These are phyloP conservation scores for Syzygium jambos DNA, from an alignment of 345 rosid species.

Conservation along the genomic window DNA sequence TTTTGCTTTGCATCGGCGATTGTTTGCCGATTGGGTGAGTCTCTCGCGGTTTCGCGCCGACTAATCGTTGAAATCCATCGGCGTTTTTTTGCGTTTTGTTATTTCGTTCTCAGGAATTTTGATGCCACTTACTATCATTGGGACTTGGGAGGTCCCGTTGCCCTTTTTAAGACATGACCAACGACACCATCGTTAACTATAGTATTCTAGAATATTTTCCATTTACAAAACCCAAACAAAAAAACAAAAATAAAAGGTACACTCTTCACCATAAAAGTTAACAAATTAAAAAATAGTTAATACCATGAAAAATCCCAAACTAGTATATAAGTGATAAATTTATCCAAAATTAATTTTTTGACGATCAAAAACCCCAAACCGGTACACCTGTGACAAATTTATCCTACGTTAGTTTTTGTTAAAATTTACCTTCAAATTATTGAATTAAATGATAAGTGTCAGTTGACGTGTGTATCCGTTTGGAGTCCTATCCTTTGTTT, in stretches of 20 bases:
- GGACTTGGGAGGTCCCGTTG: background rate
- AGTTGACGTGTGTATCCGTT: accelerated
- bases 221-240: accelerated
- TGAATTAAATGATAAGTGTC: accelerated
- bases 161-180: background rate
- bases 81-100: background rate
- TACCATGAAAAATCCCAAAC: accelerated
- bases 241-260: background rate
- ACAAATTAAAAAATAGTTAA: accelerated
- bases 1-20: too few species aligned
- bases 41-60: background rate
- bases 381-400: too few species aligned
- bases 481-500: accelerated
- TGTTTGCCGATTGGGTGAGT: too few species aligned
- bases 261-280: background rate
- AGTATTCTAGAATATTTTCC: background rate
- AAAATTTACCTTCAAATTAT: too few species aligned
- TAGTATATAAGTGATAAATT: too few species aligned
- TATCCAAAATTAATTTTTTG: too few species aligned
- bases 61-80: background rate
- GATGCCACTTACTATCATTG: background rate
- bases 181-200: background rate
- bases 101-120: background rate
- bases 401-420: too few species aligned
- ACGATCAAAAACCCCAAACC: accelerated